A percentile compares a stretch with the other conserved stretches of the same genome.
phyloP scores from a whole-genome alignment of 164 flowering plant genomes.

The Magnolia kwangsiensis region DNA sequence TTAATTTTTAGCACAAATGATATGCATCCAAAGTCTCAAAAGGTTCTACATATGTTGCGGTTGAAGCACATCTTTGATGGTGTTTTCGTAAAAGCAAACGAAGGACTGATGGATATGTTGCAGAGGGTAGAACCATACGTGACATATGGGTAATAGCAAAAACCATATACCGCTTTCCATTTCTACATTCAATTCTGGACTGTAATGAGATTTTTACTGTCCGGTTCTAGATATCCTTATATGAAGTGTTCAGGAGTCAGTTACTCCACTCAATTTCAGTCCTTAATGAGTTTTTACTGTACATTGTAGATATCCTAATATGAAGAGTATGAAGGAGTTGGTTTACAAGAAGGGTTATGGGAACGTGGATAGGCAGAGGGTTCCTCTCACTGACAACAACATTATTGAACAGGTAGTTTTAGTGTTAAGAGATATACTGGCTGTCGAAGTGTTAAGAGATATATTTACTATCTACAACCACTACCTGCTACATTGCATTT shows the following conservation, averaged over 20 bases:
- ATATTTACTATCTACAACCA: neutral
- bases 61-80: conserved; percentile 48
- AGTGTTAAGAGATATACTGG: neutral
- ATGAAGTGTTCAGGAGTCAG: too few relatives aligned
- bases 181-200: neutral
- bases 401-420: conserved; percentile 69
- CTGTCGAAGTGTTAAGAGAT: neutral
- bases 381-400: conserved; percentile 81
- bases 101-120: conserved; percentile 48
- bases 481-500: neutral
- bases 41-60: conserved; percentile 46
- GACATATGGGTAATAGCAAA: conserved; percentile 67
- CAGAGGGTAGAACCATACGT: conserved; percentile 71
- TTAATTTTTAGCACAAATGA: conserved; percentile 50
- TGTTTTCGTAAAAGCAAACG: conserved; percentile 64
- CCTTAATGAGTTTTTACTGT: too few relatives aligned
- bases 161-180: neutral
- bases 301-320: conserved; percentile 62
- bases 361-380: conserved; percentile 44
- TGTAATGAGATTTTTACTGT: too few relatives aligned
- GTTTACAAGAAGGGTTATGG: conserved; percentile 76
- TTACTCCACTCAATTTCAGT: too few relatives aligned
- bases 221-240: too few relatives aligned
- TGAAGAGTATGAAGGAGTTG: conserved; percentile 72
- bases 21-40: conserved; percentile 61